These are phyloP conservation scores for Trematosphaeria pertusa DNA, from an alignment of 2,329 filamentous ascomycete genomes.

Conservation along the genomic window DNA sequence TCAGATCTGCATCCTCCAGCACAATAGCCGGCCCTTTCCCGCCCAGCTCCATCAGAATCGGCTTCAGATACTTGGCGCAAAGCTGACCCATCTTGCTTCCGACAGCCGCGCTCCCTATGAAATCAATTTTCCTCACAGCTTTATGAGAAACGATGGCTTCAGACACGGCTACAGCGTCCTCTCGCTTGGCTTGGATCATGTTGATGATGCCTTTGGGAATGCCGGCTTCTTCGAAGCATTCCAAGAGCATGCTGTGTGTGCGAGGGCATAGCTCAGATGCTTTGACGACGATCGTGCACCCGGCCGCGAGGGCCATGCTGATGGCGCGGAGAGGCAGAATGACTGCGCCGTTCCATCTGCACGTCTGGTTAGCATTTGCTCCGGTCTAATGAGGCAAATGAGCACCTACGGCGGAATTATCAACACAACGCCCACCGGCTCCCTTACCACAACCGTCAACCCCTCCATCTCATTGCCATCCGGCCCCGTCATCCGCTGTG, in stretches of 20 bases:
- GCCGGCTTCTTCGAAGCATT: constrained; percentile 63
- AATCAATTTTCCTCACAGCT: constrained; percentile 72
- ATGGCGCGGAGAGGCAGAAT: constrained; percentile 47
- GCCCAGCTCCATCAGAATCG: constrained; percentile 78
- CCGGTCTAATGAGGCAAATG: constrained; percentile 28
- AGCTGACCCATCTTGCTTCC: constrained; percentile 72
- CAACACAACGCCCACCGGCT: constrained; percentile 78
- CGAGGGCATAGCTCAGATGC: constrained; percentile 36
- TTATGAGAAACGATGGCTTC: constrained; percentile 72
- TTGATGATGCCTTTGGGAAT: constrained; percentile 77
- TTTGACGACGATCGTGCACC: constrained; percentile 50
- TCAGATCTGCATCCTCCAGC: constrained; percentile 73
- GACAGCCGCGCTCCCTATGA: constrained; percentile 76
- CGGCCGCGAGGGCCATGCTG: constrained; percentile 63
- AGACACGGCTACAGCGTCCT: constrained; percentile 69
- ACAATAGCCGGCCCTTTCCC: constrained; percentile 81
- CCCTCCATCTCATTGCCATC: constrained; percentile 55
- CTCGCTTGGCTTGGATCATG: constrained; percentile 65
- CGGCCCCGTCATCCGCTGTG: constrained; percentile 52
- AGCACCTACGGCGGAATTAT: constrained; percentile 73
- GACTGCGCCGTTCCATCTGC: constrained; percentile 58
- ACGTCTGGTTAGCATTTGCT: constrained; percentile 29
- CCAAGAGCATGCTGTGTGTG: constrained; percentile 25
- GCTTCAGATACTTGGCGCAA: constrained; percentile 77
- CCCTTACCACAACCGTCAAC: constrained; percentile 69